Evolutionary conservation across 2,329 filamentous ascomycete genomes (phyloP).

Genomic region (Botrytis porri): DNA sequence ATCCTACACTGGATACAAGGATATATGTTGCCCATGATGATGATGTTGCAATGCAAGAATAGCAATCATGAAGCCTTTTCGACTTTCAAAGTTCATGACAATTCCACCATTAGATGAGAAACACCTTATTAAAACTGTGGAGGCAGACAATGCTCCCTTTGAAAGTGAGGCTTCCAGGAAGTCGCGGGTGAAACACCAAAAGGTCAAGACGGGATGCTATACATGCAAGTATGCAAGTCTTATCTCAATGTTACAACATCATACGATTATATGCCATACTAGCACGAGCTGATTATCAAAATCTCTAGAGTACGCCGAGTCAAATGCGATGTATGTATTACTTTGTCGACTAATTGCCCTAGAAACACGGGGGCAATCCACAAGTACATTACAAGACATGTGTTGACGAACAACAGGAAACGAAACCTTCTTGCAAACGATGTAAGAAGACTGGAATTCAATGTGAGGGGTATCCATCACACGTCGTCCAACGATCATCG

Average conservation of each 20-base stretch:
- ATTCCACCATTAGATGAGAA: neutral
- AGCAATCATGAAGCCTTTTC: constrained; percentile 14
- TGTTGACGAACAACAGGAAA: constrained; percentile 22
- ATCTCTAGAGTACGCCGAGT: constrained; percentile 5
- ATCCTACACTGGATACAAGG: neutral
- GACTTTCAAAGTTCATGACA: constrained; percentile 11
- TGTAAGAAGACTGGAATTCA: constrained; percentile 24
- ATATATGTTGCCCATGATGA: neutral
- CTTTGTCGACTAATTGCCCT: neutral
- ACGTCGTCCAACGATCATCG: neutral
- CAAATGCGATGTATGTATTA: constrained; percentile 18
- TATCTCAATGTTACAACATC: neutral
- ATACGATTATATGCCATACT: neutral
- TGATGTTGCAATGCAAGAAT: constrained; percentile 8
- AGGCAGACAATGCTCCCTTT: neutral
- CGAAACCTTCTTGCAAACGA: constrained; percentile 25
- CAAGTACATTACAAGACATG: neutral
- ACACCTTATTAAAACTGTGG: neutral
- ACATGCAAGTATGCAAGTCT: constrained; percentile 17
- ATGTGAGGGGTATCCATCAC: constrained; percentile 26
- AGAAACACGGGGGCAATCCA: neutral
- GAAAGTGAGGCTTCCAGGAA: neutral
- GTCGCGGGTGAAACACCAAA: constrained; percentile 9
- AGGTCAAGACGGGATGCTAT: constrained; percentile 15
- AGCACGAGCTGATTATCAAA: constrained; percentile 6